Percentiles rank a stretch among this genome's conserved stretches.
phyloP scores from a whole-genome alignment of 202 grass and related monocot species.

The Zizania palustris region DNA sequence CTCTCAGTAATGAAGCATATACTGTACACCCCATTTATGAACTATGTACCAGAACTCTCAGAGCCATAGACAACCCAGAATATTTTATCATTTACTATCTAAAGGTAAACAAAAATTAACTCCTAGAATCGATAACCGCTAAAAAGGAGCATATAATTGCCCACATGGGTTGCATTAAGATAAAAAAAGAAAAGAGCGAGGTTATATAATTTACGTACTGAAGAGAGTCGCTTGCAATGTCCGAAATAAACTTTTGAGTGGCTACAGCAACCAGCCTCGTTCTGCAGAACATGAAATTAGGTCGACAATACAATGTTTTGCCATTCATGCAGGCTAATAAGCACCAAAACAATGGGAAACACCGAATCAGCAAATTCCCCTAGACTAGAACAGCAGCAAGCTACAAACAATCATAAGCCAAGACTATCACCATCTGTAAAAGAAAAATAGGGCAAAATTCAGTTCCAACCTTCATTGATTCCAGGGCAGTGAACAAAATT shows the following conservation, averaged over 20 bases:
- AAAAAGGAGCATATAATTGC: neutral
- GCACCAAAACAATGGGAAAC: neutral
- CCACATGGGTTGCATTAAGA: neutral
- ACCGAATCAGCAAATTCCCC: neutral
- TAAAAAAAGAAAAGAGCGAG: neutral
- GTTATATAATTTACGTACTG: slow-evolving; percentile 61
- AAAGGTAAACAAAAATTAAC: neutral
- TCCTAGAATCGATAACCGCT: neutral
- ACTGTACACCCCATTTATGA: neutral
- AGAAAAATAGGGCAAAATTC: neutral
- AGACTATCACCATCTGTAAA: neutral
- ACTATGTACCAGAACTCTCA: neutral
- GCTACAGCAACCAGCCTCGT: slow-evolving; percentile 91
- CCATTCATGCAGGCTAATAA: neutral
- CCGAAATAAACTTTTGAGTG: slow-evolving; percentile 92
- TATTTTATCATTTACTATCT: neutral
- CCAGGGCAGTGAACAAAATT: neutral
- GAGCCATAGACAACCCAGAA: neutral
- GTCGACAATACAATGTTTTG: neutral
- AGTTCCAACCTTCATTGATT: neutral
- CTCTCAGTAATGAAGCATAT: neutral
- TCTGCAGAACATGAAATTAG: slow-evolving; percentile 54
- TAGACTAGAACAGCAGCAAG: neutral
- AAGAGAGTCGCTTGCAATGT: slow-evolving; percentile 90
- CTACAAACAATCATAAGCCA: neutral